phyloP scores from a whole-genome alignment of 2,329 filamentous ascomycete genomes.

The Ascochyta koolunga region DNA sequence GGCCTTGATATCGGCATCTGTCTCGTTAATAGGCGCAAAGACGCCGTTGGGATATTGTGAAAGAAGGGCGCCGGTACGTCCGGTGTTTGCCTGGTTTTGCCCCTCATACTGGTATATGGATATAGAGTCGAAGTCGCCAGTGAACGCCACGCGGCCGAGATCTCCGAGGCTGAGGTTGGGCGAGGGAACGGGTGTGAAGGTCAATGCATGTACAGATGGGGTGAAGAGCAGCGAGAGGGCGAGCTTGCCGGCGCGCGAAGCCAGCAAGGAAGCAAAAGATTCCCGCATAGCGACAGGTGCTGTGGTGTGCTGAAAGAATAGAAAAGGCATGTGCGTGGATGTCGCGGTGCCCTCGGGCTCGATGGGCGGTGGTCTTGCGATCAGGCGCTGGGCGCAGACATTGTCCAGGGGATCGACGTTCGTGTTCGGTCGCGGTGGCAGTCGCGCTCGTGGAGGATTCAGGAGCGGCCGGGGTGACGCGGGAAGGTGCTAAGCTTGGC shows the following conservation, averaged over 20 bases:
- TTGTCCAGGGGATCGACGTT: conserved; percentile 11
- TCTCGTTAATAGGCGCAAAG: conserved; percentile 73
- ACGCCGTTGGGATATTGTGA: conserved; percentile 84
- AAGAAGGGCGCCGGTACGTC: conserved; percentile 79
- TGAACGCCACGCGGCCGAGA: conserved; percentile 82
- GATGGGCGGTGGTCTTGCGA: conserved; percentile 12
- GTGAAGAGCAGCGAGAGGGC: conserved; percentile 44
- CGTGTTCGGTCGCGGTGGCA: conserved; percentile 8
- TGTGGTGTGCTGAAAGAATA: conserved; percentile 30
- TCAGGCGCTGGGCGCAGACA: conserved; percentile 19
- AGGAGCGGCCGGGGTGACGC: conserved; percentile 26
- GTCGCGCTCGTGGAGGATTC: conserved; percentile 14
- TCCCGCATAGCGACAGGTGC: conserved; percentile 44
- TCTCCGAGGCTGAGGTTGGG: conserved; percentile 78
- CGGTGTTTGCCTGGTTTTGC: conserved; percentile 72
- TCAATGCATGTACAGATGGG: conserved; percentile 43
- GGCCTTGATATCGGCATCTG: conserved; percentile 83
- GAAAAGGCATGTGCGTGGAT: conserved; percentile 11
- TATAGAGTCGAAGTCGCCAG: conserved; percentile 88
- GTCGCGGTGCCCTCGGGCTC: conserved; percentile 18
- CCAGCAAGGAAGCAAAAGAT: conserved; percentile 45
- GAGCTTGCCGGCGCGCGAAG: conserved; percentile 46
- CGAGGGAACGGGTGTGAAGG: conserved; percentile 67
- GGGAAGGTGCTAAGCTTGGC: conserved; percentile 28
- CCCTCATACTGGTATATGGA: conserved; percentile 86